phyloP scores from a whole-genome alignment of 176 grass and related monocot genomes.

The Oryza officinalis region DNA sequence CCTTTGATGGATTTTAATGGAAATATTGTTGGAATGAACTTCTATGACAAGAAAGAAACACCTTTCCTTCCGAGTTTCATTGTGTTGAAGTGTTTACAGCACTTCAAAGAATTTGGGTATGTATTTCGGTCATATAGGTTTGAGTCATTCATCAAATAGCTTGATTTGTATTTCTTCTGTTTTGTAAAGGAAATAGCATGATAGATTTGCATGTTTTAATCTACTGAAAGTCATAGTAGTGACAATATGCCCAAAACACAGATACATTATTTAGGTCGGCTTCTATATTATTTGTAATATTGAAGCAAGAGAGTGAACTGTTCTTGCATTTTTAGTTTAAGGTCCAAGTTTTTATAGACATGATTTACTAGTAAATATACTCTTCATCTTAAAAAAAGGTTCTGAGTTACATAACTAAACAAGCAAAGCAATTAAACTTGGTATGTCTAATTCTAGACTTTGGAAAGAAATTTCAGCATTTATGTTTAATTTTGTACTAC shows the following conservation, averaged over 20 bases:
- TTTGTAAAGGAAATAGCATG: not conserved
- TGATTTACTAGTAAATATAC: not conserved
- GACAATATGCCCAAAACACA: not conserved
- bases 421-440: too few species aligned
- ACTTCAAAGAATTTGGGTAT: not conserved
- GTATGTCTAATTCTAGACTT: too few species aligned
- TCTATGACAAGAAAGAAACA: constrained; percentile 23
- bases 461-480: too few species aligned
- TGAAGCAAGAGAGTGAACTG: not conserved
- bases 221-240: not conserved
- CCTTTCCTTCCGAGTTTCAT: constrained; percentile 36
- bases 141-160: too few species aligned
- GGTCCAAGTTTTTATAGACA: not conserved
- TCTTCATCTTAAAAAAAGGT: not conserved
- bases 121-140: not conserved
- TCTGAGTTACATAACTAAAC: too few species aligned
- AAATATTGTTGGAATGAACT: constrained; percentile 24
- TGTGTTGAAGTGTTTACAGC: constrained; percentile 37
- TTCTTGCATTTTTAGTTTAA: not conserved
- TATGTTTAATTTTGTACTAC: not conserved
- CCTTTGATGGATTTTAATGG: constrained; percentile 24
- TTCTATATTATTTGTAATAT: not conserved
- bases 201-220: not conserved
- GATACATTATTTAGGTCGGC: not conserved
- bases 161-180: not conserved